These are phyloP conservation scores for Bacidia gigantensis DNA, from an alignment of 495 filamentous ascomycete species.

Conservation along the genomic window DNA sequence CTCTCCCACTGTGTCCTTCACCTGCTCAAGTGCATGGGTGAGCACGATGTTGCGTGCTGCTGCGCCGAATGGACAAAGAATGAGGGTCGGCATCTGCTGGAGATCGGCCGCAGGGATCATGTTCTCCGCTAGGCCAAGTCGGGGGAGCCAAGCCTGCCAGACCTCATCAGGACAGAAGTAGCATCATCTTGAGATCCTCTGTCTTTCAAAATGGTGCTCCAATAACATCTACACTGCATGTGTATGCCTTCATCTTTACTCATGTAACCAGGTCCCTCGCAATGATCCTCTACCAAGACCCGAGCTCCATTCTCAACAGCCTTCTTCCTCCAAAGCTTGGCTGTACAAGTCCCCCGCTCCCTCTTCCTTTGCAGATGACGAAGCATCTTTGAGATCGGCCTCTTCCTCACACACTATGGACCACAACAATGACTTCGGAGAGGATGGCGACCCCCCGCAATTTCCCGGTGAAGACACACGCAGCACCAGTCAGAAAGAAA, in stretches of 20 bases:
- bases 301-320: neutral
- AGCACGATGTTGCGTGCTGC: no score
- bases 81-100: neutral
- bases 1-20: no score
- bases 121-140: neutral
- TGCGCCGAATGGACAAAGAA: neutral
- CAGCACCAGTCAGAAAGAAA: constrained; percentile 72
- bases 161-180: no score
- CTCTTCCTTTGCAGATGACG: constrained; percentile 26
- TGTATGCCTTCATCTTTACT: neutral
- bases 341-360: constrained; percentile 17
- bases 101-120: neutral
- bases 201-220: neutral
- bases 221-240: neutral
- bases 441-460: constrained; percentile 19
- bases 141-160: no score
- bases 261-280: constrained; percentile 20
- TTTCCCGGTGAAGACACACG: constrained; percentile 82
- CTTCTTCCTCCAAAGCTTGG: constrained; percentile 13
- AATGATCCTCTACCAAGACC: constrained; percentile 14
- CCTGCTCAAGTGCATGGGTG: no score
- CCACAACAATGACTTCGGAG: constrained; percentile 15
- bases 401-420: constrained; percentile 10
- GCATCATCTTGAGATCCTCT: no score
- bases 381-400: constrained; percentile 16